These are phyloP conservation scores for Schwanniomyces pseudopolymorphus DNA, from an alignment of 805 yeast species.

Conservation along the genomic window DNA sequence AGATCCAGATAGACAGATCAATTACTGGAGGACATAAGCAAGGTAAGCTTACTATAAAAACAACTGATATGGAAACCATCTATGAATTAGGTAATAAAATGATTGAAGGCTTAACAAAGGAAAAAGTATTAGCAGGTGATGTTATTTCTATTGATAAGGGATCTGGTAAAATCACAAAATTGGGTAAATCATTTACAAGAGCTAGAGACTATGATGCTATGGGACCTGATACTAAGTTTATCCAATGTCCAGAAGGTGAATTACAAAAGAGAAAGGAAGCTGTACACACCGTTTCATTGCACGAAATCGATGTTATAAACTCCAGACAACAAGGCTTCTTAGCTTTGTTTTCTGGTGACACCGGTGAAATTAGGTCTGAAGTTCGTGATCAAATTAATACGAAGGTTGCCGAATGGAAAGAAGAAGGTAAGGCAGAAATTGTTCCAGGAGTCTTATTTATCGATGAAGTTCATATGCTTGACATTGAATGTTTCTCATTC, in stretches of 20 bases:
- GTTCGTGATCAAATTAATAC: conserved; percentile 95
- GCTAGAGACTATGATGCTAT: conserved; percentile 98
- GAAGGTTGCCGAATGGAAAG: conserved; percentile 97
- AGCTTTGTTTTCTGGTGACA: conserved; percentile 93
- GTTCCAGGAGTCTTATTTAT: conserved; percentile 97
- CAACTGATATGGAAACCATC: conserved; percentile 98
- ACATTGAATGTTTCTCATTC: conserved; percentile 94
- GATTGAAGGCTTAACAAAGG: conserved; percentile 92
- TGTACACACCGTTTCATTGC: conserved; percentile 96
- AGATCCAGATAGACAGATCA: conserved; percentile 89
- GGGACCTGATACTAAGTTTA: conserved; percentile 97
- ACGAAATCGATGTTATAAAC: conserved; percentile 96
- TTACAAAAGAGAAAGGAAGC: conserved; percentile 93
- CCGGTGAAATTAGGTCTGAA: conserved; percentile 95
- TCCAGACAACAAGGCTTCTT: conserved; percentile 97
- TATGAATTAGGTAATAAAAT: conserved; percentile 92
- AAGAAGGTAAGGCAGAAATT: conserved; percentile 97
- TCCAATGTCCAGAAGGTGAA: conserved; percentile 98
- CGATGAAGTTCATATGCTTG: conserved; percentile 98
- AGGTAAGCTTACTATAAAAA: conserved; percentile 94
- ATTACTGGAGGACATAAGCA: conserved; percentile 98
- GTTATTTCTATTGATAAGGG: conserved; percentile 94
- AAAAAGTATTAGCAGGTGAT: conserved; percentile 96
- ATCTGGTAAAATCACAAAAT: conserved; percentile 87
- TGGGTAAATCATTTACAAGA: conserved; percentile 94